These are phyloP conservation scores for Blastocystis sp. DNA, from an alignment of 352 stramenopile species.

Conservation along the genomic window DNA sequence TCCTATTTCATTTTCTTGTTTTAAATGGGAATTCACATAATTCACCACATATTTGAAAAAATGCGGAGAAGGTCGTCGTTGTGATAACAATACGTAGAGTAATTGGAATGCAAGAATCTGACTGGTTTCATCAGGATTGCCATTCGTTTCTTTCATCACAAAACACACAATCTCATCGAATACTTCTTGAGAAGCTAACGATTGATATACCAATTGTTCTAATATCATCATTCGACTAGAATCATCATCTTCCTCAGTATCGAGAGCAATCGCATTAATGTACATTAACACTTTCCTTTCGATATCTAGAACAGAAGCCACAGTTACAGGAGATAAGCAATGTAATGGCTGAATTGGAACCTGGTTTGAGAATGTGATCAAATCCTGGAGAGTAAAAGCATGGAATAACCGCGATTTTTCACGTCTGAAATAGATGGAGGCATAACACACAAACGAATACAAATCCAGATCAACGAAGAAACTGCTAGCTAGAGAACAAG, in stretches of 20 bases:
- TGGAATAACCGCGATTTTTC: constrained; percentile 53
- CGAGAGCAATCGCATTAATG: constrained; percentile 6
- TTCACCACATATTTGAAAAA: constrained; percentile 34
- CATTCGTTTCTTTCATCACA: constrained; percentile 33
- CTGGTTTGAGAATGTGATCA: constrained; percentile 1
- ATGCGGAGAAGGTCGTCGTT: background rate
- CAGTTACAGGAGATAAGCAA: background rate
- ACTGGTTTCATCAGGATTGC: background rate
- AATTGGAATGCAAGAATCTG: background rate
- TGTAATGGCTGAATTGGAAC: constrained; percentile 37
- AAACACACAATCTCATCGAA: constrained; percentile 53
- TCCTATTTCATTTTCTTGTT: background rate
- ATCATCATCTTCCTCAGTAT: background rate
- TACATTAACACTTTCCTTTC: constrained; percentile 42
- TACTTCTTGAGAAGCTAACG: background rate
- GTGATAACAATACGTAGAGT: constrained; percentile 7
- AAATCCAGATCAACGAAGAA: constrained; percentile 21
- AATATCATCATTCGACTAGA: background rate
- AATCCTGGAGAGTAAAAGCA: background rate
- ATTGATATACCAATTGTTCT: constrained; percentile 13
- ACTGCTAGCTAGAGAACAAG: background rate
- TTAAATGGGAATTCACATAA: background rate
- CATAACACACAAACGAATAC: constrained; percentile 23
- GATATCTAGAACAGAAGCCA: constrained; percentile 17
- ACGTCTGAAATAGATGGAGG: constrained; percentile 49